Evolutionary conservation across 176 grass and related monocot species (phyloP).

Genomic region (Calamus simplicifolius): DNA sequence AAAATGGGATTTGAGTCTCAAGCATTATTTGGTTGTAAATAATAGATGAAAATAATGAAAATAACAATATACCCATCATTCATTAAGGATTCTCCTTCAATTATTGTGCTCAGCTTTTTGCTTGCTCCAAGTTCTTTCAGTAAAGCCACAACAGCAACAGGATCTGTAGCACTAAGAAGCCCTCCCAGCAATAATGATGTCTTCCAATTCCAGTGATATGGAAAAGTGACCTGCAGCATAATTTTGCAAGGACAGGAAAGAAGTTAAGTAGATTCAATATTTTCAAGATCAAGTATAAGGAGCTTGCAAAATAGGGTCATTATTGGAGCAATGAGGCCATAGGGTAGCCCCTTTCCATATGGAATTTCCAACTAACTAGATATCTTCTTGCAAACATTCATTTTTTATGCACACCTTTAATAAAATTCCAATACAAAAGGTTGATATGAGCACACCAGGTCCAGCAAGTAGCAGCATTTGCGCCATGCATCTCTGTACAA

Average conservation of each 20-base stretch:
- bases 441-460: conserved; percentile 81
- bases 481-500: conserved; percentile 72
- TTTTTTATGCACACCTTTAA: conserved; percentile 41
- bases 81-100: conserved; percentile 95
- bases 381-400: too few species aligned
- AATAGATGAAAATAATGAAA: background rate
- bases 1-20: background rate
- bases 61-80: conserved; percentile 64
- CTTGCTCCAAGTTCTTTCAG: conserved; percentile 92
- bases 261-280: too few species aligned
- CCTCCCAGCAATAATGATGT: conserved; percentile 75
- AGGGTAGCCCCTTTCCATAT: too few species aligned
- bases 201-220: conserved; percentile 96
- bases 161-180: conserved; percentile 89
- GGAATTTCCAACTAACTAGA: too few species aligned
- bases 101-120: conserved; percentile 92
- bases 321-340: too few species aligned
- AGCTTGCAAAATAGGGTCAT: too few species aligned
- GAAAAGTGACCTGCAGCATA: conserved; percentile 56
- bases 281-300: too few species aligned
- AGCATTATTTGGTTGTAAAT: too few species aligned
- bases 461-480: conserved; percentile 91
- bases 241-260: too few species aligned
- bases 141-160: conserved; percentile 79
- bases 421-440: conserved; percentile 49